A percentile compares a stretch with the other conserved stretches of the same genome.
These are phyloP conservation scores for Ophiostoma australiae DNA, from an alignment of 2,329 filamentous ascomycete genomes.

Conservation along the genomic window DNA sequence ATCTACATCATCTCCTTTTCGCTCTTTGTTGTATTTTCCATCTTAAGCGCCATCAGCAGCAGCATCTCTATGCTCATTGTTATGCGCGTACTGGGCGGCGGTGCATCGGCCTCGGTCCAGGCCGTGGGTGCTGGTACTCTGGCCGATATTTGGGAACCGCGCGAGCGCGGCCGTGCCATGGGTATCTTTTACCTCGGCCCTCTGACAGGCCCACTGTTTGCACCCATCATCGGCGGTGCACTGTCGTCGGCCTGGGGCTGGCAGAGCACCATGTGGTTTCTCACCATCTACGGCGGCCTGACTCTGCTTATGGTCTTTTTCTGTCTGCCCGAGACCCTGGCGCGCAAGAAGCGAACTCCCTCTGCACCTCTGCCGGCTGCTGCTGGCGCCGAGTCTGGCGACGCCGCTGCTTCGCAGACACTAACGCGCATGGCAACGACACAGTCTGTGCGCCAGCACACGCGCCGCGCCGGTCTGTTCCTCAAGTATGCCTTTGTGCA, in stretches of 20 bases:
- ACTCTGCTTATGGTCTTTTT: conserved; percentile 54
- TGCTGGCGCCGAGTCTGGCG: background rate
- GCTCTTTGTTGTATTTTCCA: conserved; percentile 66
- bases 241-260: conserved; percentile 66
- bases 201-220: conserved; percentile 66
- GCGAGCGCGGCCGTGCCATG: conserved; percentile 73
- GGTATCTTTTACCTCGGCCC: conserved; percentile 77
- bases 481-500: conserved; percentile 63
- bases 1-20: conserved; percentile 73
- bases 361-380: conserved; percentile 10
- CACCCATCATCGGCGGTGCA: conserved; percentile 71
- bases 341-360: conserved; percentile 28
- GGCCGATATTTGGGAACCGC: conserved; percentile 71
- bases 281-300: conserved; percentile 62
- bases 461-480: conserved; percentile 48
- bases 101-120: conserved; percentile 73
- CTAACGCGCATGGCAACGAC: conserved; percentile 50
- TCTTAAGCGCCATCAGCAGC: conserved; percentile 62
- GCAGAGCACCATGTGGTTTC: conserved; percentile 74
- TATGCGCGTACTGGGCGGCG: conserved; percentile 68
- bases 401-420: conserved; percentile 18
- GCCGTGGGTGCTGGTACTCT: conserved; percentile 80
- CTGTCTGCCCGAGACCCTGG: conserved; percentile 62
- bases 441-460: conserved; percentile 55
- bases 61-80: conserved; percentile 71